These are phyloP conservation scores for Phaeolepiota aurea DNA, from an alignment of 768 basidiomycete genomes.

Conservation along the genomic window DNA sequence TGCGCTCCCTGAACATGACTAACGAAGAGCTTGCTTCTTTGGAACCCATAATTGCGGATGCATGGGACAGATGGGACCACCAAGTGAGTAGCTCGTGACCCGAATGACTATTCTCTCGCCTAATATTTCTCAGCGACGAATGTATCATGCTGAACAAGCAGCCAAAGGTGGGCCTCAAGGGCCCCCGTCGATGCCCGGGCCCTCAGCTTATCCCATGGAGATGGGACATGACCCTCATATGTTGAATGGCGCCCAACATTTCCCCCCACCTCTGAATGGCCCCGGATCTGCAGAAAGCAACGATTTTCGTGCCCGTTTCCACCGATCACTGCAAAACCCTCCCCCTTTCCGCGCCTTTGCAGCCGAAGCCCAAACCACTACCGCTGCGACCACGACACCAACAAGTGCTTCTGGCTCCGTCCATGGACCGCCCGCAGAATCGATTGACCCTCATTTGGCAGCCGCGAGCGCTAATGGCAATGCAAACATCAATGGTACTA, in stretches of 20 bases:
- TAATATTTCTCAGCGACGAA: constrained; percentile 22
- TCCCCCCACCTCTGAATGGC: constrained; percentile 14
- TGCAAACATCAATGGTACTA: constrained; percentile 2
- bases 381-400: constrained; percentile 13
- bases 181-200: constrained; percentile 16
- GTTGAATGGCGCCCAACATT: constrained; percentile 9
- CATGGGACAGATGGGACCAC: constrained; percentile 83
- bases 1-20: constrained; percentile 66
- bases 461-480: constrained; percentile 1
- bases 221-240: constrained; percentile 17
- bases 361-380: constrained; percentile 9
- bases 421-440: constrained; percentile 13
- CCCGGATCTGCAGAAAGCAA: constrained; percentile 21
- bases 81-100: constrained; percentile 38
- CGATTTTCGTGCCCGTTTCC: constrained; percentile 63
- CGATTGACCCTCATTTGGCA: constrained; percentile 28
- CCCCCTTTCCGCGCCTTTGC: constrained; percentile 41
- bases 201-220: constrained; percentile 17
- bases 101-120: constrained; percentile 6
- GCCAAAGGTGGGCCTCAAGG: constrained; percentile 22
- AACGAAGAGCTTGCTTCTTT: constrained; percentile 73
- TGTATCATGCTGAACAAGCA: constrained; percentile 33
- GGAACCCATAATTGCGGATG: constrained; percentile 74
- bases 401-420: constrained; percentile 19
- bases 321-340: constrained; percentile 49